phyloP scores from a whole-genome alignment of 2,329 filamentous ascomycete species.

The Venturiaceae sp. region DNA sequence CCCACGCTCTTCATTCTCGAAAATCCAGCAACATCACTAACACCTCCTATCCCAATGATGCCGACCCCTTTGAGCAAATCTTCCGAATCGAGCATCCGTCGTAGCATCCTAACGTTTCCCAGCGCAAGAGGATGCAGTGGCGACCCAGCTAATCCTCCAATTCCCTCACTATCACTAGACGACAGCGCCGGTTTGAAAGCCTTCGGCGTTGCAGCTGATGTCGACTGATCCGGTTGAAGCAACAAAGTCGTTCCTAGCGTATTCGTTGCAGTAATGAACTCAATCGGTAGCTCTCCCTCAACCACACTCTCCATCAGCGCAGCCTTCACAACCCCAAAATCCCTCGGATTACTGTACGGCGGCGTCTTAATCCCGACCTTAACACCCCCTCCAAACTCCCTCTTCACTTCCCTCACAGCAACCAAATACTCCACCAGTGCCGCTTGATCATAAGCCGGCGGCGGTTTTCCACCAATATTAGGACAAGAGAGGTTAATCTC shows the following conservation, averaged over 20 bases:
- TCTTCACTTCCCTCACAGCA: constrained; percentile 26
- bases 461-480: constrained; percentile 59
- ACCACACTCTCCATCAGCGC: constrained; percentile 33
- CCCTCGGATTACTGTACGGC: constrained; percentile 61
- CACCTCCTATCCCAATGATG: constrained; percentile 65
- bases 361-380: constrained; percentile 62
- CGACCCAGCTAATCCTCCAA: constrained; percentile 64
- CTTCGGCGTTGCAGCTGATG: not conserved
- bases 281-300: constrained; percentile 16
- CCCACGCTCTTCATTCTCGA: constrained; percentile 57
- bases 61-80: constrained; percentile 42
- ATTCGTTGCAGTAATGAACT: constrained; percentile 66
- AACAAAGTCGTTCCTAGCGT: constrained; percentile 62
- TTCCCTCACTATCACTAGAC: constrained; percentile 44
- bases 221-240: constrained; percentile 23
- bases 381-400: constrained; percentile 17
- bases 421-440: constrained; percentile 47
- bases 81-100: constrained; percentile 45
- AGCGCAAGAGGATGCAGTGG: constrained; percentile 64
- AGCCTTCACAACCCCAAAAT: constrained; percentile 49
- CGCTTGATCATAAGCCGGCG: constrained; percentile 55
- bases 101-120: constrained; percentile 65
- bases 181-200: constrained; percentile 28
- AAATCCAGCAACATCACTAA: constrained; percentile 53
- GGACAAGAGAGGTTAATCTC: constrained; percentile 74